Base-by-base conservation (phyloP, 2,329 filamentous ascomycete genomes). In the Penicillium decumbens region DNA sequence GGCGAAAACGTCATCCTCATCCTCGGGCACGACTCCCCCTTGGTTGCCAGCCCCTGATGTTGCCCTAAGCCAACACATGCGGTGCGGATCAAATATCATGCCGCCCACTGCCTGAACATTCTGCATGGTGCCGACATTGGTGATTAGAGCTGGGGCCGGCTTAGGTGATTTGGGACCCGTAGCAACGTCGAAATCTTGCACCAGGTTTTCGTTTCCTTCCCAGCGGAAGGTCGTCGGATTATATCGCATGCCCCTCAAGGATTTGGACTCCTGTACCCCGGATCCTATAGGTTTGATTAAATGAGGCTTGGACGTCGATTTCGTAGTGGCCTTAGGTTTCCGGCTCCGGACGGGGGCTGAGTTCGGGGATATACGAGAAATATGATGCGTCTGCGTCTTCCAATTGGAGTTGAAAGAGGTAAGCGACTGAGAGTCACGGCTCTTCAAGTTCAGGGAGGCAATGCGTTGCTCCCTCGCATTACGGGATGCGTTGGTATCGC, bases 41-140 rank as follows among this genome's bases (percentile, higher is more conserved):
- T 65, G 56, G 54, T 55, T 9, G 61, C 62, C 8, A 64, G 59
- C 28, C 65, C 77, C 67, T 69, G 41, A 78, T 76, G 54, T 76
- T 53, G 93, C 77, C 70, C 95, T 96, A 49, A 97, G 79, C 93
- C 93, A 98, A 68, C 90, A 95, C 92, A 98, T 97, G 61, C 89
- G 89, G 55, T 89, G 85, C 3, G 93, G 93, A 65, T 98, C 93
- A 67, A 97, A 98, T 8, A 97, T 87, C 93, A 98, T 98, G 59
- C 90, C 89, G n/a, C 90, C 88, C 50, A 96, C 90, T 30, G 96
- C 87, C 71, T 96, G 91, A 12, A 95, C 87, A 54, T 89, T 91
- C 64, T 92, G 88, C 53, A 85, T 84, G 4, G 84, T 80, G 47
- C 87, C 88, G 57, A 96, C 88, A 58, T 95, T 93, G 41, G 90